Base-by-base conservation (phyloP, 257 asterid species). In the Datura wrightii region DNA sequence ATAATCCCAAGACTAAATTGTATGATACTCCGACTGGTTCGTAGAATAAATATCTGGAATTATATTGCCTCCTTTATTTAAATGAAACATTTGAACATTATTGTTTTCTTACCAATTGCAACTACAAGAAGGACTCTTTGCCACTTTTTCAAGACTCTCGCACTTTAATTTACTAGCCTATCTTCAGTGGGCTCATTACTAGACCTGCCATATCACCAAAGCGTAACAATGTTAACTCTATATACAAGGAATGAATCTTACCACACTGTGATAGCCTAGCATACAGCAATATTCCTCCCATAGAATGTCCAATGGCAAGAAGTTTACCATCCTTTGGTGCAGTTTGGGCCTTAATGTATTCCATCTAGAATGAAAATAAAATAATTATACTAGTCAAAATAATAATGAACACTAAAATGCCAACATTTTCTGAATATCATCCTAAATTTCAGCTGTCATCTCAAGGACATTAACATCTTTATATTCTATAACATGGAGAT, bases 211-310 rank as follows among this genome's bases (percentile, higher is more conserved):
- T 55, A 78, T 78, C 63, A 34, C 16, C 15, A 4, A 78, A 6
- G 34, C 7, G 31, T 78, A 52, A 52, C 63, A 78, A 7, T 1
- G 1, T 34, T 78, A 78, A 52, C 34, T 78, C 48, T 16, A 52
- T 15, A 34, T 31, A 78, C 82, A 52, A 14, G n/a, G 3, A 74
- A 50, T 74, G 44, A 8, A 60, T 69, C 98, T 88, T 91, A 97
- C 99, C 93, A 88, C 86, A 94, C 89, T 91, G 91, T 19, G 99
- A 94, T 72, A 93, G 87, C 98, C 92, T 92, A 83, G 98, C 98
- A 88, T 95, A 97, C 79, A 97, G 90, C 88, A 97, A 87, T 84
- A 97, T 97, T 58, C 99, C 99, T 79, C 99, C 99, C 98, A 95
- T 95, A 71, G 99, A 95, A 89, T 97, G 99, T 85, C 99, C 99